These are phyloP conservation scores for Endocladia muricata DNA, from an alignment of 31 red algal species.

Conservation along the genomic window DNA sequence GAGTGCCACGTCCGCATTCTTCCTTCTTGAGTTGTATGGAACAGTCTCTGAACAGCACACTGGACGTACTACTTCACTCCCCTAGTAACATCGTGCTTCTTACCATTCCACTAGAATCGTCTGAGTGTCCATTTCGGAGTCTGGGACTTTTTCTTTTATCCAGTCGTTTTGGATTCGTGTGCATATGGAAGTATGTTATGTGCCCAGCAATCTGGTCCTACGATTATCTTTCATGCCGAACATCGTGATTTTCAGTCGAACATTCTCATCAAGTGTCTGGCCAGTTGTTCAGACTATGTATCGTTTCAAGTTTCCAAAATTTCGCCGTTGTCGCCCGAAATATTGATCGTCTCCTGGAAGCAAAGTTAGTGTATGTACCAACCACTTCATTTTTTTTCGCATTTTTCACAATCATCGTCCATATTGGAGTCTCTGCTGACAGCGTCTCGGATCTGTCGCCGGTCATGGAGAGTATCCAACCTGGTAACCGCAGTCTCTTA, in stretches of 20 bases:
- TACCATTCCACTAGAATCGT: slow-evolving; percentile 4
- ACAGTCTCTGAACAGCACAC: neutral
- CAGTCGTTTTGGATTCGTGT: neutral
- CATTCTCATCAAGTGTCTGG: too few relatives aligned
- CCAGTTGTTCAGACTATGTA: too few relatives aligned
- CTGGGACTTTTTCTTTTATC: neutral
- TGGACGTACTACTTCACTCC: neutral
- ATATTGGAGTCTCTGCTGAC: neutral
- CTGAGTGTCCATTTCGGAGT: neutral
- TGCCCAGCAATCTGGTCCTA: neutral
- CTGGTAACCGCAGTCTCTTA: neutral
- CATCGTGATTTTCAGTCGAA: too few relatives aligned
- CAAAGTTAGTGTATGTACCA: too few relatives aligned
- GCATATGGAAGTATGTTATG: neutral
- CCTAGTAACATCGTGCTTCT: neutral
- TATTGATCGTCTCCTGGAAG: too few relatives aligned
- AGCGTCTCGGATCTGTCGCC: neutral
- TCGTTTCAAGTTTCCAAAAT: too few relatives aligned
- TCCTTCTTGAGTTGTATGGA: neutral
- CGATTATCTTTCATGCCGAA: too few relatives aligned
- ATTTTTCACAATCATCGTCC: too few relatives aligned
- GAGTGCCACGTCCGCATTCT: neutral
- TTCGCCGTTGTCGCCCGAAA: too few relatives aligned
- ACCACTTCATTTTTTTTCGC: too few relatives aligned
- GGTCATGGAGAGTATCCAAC: neutral